A percentile compares a stretch with the other conserved stretches of the same genome.
Conservation (phyloP, 257 asterid genomes). For the Penstemon eatonii region DNA sequence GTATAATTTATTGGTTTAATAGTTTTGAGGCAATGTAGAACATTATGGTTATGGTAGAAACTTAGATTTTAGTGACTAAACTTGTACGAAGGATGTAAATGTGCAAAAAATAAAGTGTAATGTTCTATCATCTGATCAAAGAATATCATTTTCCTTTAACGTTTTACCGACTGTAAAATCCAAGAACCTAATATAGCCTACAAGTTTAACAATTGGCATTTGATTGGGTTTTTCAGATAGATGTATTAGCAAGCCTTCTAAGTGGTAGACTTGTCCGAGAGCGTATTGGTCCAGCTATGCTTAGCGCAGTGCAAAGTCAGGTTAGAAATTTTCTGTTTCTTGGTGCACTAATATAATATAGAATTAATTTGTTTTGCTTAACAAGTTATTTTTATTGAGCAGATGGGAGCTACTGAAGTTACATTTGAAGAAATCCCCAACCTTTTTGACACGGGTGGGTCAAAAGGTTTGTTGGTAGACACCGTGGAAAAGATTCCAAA, state of each 20-base stretch:
- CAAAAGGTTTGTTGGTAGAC: conserved; percentile 85
- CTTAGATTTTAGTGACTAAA: no score
- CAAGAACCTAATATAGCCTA: no score
- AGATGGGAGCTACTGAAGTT: conserved; percentile 93
- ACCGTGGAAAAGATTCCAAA: conserved; percentile 86
- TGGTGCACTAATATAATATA: background rate
- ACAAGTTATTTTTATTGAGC: conserved; percentile 19
- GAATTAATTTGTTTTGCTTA: background rate
- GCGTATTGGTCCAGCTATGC: conserved; percentile 98
- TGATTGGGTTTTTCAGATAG: conserved; percentile 52
- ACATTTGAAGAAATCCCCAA: conserved; percentile 75
- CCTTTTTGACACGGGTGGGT: conserved; percentile 89
- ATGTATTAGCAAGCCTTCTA: conserved; percentile 84
- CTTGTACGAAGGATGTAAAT: background rate
- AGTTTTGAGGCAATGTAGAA: conserved; percentile 11
- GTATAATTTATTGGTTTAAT: background rate
- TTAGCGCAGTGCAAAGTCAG: conserved; percentile 99
- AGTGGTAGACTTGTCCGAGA: conserved; percentile 98
- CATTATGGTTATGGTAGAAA: background rate
- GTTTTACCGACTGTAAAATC: no score
- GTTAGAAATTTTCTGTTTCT: conserved; percentile 30
- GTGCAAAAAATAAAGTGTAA: background rate
- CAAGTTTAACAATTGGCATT: background rate
- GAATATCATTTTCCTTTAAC: no score
- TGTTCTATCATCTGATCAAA: background rate